Evolutionary conservation across 2,329 filamentous ascomycete species (phyloP).

Genomic region (Plectosphaerella sp.): DNA sequence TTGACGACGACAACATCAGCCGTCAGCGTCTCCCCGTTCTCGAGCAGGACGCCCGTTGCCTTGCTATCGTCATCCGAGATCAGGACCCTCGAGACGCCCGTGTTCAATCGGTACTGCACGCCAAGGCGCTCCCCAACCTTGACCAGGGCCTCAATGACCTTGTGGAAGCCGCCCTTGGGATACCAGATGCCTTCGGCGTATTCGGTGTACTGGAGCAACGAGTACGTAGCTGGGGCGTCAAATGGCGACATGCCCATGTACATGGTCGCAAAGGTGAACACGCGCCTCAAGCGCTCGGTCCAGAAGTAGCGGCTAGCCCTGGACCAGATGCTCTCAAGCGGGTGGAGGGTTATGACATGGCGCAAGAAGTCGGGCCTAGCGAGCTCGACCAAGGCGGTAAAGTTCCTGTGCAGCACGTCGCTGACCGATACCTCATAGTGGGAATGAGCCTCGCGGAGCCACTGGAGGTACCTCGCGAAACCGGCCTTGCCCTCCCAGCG

Average conservation of each 20-base stretch:
- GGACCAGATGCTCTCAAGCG: slow-evolving; percentile 66
- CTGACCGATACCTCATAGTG: slow-evolving; percentile 66
- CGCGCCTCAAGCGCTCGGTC: slow-evolving; percentile 63
- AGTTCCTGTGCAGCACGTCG: slow-evolving; percentile 65
- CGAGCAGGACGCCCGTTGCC: slow-evolving; percentile 56
- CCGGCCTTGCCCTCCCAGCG: slow-evolving; percentile 68
- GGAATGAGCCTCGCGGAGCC: slow-evolving; percentile 60
- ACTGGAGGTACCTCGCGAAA: slow-evolving; percentile 64
- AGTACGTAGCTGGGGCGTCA: slow-evolving; percentile 71
- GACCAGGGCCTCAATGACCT: slow-evolving; percentile 58
- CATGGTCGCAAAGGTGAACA: slow-evolving; percentile 77
- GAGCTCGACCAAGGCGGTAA: slow-evolving; percentile 55
- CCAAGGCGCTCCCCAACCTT: slow-evolving; percentile 58
- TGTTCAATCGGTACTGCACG: slow-evolving; percentile 57
- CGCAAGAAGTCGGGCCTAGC: slow-evolving; percentile 52
- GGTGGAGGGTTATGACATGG: slow-evolving; percentile 59
- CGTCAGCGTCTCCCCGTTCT: slow-evolving; percentile 49
- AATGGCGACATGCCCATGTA: slow-evolving; percentile 81
- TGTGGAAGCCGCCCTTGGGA: slow-evolving; percentile 66
- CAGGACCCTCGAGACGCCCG: slow-evolving; percentile 51
- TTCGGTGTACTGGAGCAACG: slow-evolving; percentile 70
- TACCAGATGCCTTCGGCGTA: slow-evolving; percentile 75
- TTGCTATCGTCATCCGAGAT: slow-evolving; percentile 45
- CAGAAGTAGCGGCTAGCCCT: slow-evolving; percentile 64
- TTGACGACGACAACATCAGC: slow-evolving; percentile 69